Percentiles rank a stretch among this genome's conserved stretches.
These are phyloP conservation scores for Capsicum chinense DNA, from an alignment of 257 asterid species.

Conservation along the genomic window DNA sequence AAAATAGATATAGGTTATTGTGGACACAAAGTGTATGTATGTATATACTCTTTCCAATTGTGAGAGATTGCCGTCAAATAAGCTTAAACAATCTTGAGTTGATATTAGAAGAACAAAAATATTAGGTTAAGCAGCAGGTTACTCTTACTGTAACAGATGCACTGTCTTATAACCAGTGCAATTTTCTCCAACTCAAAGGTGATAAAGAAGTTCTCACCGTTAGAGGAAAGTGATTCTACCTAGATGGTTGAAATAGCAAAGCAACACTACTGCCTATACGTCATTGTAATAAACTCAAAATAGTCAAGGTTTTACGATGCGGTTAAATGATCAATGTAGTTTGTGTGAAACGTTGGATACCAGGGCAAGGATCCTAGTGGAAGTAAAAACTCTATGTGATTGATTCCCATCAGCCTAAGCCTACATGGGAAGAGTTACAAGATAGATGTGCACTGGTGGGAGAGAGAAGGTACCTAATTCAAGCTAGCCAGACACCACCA, in stretches of 20 bases:
- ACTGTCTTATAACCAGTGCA: neutral
- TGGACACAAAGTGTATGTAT: neutral
- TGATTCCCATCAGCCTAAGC: neutral
- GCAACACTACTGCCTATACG: neutral
- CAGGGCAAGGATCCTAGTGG: neutral
- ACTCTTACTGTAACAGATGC: neutral
- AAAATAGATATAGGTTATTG: neutral
- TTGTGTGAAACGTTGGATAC: neutral
- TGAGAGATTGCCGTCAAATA: neutral
- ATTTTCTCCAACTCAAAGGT: neutral
- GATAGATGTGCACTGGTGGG: neutral
- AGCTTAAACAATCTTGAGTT: neutral
- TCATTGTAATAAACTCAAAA: neutral
- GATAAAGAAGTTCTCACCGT: neutral
- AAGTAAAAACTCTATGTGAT: neutral
- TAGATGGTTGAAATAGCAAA: neutral
- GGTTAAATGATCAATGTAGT: neutral
- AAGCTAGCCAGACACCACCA: neutral
- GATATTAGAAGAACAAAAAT: neutral
- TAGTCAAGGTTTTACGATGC: neutral
- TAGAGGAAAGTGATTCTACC: neutral
- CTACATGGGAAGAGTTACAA: neutral
- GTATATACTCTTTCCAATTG: neutral
- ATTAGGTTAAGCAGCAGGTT: conserved; percentile 6
- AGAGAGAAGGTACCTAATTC: neutral